Conservation (phyloP, 139 green algal species). For the Trebouxia sp. region DNA sequence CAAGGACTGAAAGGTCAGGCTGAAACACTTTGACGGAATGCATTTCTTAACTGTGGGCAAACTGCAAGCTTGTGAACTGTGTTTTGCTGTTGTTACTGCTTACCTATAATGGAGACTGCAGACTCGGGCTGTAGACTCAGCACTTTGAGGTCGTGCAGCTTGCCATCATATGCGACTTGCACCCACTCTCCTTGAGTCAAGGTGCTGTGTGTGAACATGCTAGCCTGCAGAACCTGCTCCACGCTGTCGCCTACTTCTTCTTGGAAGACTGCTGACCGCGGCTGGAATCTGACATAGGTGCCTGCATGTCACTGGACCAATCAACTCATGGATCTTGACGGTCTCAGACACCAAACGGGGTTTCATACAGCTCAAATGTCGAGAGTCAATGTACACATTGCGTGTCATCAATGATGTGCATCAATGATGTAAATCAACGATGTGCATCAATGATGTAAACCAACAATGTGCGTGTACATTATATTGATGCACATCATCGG, state of each 20-base stretch:
- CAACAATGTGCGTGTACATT: no score
- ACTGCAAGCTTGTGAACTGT: not conserved
- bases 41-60: not conserved
- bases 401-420: no score
- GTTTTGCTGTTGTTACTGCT: not conserved
- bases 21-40: no score
- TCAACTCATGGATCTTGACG: no score
- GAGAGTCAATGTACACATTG: no score
- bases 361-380: no score
- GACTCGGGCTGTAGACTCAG: slow-evolving; percentile 59
- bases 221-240: slow-evolving; percentile 63
- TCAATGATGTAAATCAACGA: no score
- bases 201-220: slow-evolving; percentile 58
- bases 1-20: no score
- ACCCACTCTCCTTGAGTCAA: slow-evolving; percentile 80
- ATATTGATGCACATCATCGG: no score
- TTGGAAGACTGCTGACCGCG: slow-evolving; percentile 68
- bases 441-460: no score
- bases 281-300: slow-evolving; percentile 62
- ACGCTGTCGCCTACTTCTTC: slow-evolving; percentile 52
- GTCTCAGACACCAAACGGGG: no score
- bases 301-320: no score
- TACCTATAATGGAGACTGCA: slow-evolving; percentile 60
- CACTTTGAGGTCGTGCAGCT: slow-evolving; percentile 54
- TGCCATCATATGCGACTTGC: slow-evolving; percentile 41